A percentile compares a stretch with the other conserved stretches of the same genome.
These are phyloP conservation scores for Penicillium psychrosexuale DNA, from an alignment of 2,329 filamentous ascomycete genomes.

Conservation along the genomic window DNA sequence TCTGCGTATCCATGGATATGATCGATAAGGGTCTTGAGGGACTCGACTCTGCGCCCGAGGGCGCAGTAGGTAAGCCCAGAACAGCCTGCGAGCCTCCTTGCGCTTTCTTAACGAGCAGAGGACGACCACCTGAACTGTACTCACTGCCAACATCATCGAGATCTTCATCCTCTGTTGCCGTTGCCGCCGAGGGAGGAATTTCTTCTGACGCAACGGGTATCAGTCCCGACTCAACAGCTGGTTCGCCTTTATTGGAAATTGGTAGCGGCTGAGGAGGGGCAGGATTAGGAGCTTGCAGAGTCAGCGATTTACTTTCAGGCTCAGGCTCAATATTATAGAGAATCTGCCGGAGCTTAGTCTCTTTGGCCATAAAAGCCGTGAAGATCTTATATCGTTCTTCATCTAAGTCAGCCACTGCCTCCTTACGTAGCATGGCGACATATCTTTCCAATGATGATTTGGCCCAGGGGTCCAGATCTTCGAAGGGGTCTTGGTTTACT, in stretches of 20 bases:
- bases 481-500: slow-evolving; percentile 44
- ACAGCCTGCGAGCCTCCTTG: slow-evolving; percentile 13
- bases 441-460: slow-evolving; percentile 55
- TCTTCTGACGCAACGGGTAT: slow-evolving; percentile 35
- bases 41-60: slow-evolving; percentile 2
- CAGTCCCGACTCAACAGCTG: slow-evolving; percentile 31
- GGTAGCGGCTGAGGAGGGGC: slow-evolving; percentile 5
- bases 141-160: slow-evolving; percentile 29
- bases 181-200: slow-evolving; percentile 1
- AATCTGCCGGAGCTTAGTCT: slow-evolving; percentile 48
- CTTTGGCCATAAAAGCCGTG: slow-evolving; percentile 49
- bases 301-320: slow-evolving; percentile 21
- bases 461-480: slow-evolving; percentile 57
- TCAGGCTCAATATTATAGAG: slow-evolving; percentile 50
- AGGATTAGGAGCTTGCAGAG: slow-evolving; percentile 10
- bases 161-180: slow-evolving; percentile 7
- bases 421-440: slow-evolving; percentile 54
- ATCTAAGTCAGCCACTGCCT: slow-evolving; percentile 48
- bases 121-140: slow-evolving; percentile 56
- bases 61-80: slow-evolving; percentile 12
- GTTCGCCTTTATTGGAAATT: slow-evolving; percentile 9
- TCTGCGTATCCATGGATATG: slow-evolving; percentile 20
- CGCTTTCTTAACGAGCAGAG: slow-evolving; percentile 37
- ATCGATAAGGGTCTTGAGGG: slow-evolving; percentile 1
- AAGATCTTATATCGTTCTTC: slow-evolving; percentile 55